Evolutionary conservation across 2,329 filamentous ascomycete species (phyloP).

Genomic region (Bipolaris zeicola): DNA sequence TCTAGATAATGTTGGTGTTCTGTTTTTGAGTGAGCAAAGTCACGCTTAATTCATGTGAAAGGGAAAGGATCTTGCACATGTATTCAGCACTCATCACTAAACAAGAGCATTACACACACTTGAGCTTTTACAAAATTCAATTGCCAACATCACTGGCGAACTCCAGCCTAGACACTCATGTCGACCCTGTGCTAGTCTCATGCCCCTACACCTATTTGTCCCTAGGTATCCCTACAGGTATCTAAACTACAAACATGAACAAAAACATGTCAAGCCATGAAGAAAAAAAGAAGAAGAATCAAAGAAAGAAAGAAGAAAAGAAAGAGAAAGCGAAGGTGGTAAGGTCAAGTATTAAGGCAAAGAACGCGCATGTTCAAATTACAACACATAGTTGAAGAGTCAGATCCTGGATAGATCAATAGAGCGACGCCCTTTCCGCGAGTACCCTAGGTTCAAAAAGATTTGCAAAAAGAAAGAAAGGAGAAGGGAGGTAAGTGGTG

Average conservation of each 20-base stretch:
- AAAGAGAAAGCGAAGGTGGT: slow-evolving; percentile 24
- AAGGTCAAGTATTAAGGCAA: slow-evolving; percentile 26
- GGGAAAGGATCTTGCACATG: not conserved
- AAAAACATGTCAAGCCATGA: slow-evolving; percentile 6
- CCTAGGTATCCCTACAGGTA: slow-evolving; percentile 29
- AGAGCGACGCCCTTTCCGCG: slow-evolving; percentile 11
- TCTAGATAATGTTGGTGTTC: too few relatives aligned
- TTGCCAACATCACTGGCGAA: slow-evolving; percentile 6
- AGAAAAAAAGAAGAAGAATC: not conserved
- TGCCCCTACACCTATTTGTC: slow-evolving; percentile 8
- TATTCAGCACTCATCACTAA: not conserved
- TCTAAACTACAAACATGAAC: slow-evolving; percentile 28
- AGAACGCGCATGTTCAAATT: slow-evolving; percentile 23
- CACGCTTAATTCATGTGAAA: too few relatives aligned
- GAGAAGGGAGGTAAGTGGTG: not conserved
- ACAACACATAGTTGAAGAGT: slow-evolving; percentile 25
- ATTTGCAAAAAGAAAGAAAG: slow-evolving; percentile 12
- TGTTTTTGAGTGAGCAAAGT: too few relatives aligned
- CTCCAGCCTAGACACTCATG: slow-evolving; percentile 7
- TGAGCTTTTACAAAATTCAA: slow-evolving; percentile 7
- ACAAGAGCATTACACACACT: not conserved
- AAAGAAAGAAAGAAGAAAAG: slow-evolving; percentile 7
- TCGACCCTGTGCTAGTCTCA: slow-evolving; percentile 14
- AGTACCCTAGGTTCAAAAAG: slow-evolving; percentile 9
- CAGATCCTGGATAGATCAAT: slow-evolving; percentile 23